A percentile compares a stretch with the other conserved stretches of the same genome.
These are phyloP conservation scores for Arthroderma uncinatum DNA, from an alignment of 2,329 filamentous ascomycete species.

Conservation along the genomic window DNA sequence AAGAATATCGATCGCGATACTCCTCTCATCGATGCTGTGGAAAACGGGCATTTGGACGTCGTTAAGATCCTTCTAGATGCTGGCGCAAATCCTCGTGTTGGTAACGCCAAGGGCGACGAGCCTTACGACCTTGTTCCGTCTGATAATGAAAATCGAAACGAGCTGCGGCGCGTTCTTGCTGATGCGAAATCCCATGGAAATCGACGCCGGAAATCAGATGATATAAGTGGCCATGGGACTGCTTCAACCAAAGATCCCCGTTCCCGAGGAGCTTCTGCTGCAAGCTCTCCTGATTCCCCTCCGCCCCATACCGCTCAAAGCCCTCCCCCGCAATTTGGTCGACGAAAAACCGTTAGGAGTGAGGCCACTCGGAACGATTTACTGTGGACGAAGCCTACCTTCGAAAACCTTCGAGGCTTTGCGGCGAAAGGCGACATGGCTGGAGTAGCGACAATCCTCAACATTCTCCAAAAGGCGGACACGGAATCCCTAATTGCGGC, in stretches of 20 bases:
- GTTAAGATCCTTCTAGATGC: constrained; percentile 73
- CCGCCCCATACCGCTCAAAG: constrained; percentile 30
- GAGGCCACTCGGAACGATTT: constrained; percentile 41
- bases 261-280: constrained; percentile 34
- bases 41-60: constrained; percentile 84
- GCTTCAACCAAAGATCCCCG: constrained; percentile 25
- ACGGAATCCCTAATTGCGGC: constrained; percentile 82
- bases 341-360: constrained; percentile 39
- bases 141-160: constrained; percentile 64
- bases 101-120: constrained; percentile 86
- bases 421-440: constrained; percentile 41
- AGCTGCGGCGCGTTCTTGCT: constrained; percentile 60
- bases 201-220: constrained; percentile 34
- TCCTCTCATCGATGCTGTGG: constrained; percentile 87
- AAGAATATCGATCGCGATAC: constrained; percentile 76
- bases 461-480: constrained; percentile 50
- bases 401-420: constrained; percentile 39
- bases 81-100: constrained; percentile 81
- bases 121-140: constrained; percentile 72
- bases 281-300: constrained; percentile 37
- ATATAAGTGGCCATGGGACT: constrained; percentile 26
- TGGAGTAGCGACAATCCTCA: constrained; percentile 40
- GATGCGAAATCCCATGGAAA: constrained; percentile 50
- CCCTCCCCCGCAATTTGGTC: constrained; percentile 26
- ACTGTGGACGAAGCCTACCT: constrained; percentile 41